A percentile compares a stretch with the other conserved stretches of the same genome.
phyloP scores from a whole-genome alignment of 352 stramenopile genomes.

The Globisporangium iwayamae region DNA sequence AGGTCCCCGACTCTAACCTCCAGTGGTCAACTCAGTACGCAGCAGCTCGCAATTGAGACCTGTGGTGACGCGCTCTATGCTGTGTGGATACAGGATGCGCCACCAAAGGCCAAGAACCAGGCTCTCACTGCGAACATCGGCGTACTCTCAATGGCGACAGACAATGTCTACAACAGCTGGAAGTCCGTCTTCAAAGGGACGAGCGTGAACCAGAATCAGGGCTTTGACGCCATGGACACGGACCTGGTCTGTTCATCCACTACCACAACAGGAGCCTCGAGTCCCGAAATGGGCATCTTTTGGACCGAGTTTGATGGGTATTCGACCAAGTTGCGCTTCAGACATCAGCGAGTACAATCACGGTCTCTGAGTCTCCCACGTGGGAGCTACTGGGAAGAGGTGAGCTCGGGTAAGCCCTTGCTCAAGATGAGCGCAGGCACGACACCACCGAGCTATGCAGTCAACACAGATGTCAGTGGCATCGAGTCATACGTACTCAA shows the following conservation, averaged over 20 bases:
- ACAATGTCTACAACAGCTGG: slow-evolving; percentile 29
- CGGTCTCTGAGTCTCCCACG: neutral
- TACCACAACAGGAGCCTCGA: neutral
- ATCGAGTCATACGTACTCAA: slow-evolving; percentile 28
- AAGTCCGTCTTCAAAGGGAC: slow-evolving; percentile 5
- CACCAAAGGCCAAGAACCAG: neutral
- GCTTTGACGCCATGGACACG: slow-evolving; percentile 33
- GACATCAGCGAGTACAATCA: slow-evolving; percentile 32
- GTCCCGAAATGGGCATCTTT: slow-evolving; percentile 30
- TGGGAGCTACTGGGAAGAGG: slow-evolving; percentile 34
- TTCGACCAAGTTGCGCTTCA: slow-evolving; percentile 58
- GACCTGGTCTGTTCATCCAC: slow-evolving; percentile 38
- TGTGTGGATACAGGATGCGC: slow-evolving; percentile 13
- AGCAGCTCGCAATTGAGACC: slow-evolving; percentile 15
- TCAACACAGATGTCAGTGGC: slow-evolving; percentile 53
- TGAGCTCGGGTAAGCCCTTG: slow-evolving; percentile 29
- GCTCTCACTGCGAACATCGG: slow-evolving; percentile 12
- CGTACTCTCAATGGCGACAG: slow-evolving; percentile 8
- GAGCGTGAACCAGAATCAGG: slow-evolving; percentile 53
- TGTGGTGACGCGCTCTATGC: slow-evolving; percentile 16
- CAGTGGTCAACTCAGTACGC: neutral
- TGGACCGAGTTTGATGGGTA: slow-evolving; percentile 79
- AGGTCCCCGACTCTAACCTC: neutral
- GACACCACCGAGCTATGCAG: slow-evolving; percentile 32
- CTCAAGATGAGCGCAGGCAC: slow-evolving; percentile 43